Percentiles rank a stretch among this genome's conserved stretches.
phyloP scores from a whole-genome alignment of 495 filamentous ascomycete species.

The Xylaria castorea region DNA sequence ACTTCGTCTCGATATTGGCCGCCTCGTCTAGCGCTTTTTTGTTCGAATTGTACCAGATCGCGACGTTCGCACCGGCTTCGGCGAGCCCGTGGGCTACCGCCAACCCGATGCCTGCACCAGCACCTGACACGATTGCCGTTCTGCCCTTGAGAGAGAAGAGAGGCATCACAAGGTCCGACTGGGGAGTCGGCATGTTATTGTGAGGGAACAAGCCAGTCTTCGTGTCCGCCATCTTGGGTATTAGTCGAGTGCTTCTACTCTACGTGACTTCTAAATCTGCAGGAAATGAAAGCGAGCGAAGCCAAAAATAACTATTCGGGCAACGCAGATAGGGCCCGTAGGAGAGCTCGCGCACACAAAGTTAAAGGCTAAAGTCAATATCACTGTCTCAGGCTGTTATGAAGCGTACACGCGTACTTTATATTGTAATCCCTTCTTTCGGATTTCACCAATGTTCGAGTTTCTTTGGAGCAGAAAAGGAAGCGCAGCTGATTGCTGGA shows the following conservation, averaged over 20 bases:
- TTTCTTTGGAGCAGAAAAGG: background rate
- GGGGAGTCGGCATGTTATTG: slow-evolving; percentile 65
- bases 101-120: slow-evolving; percentile 81
- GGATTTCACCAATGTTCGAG: background rate
- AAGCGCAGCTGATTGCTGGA: background rate
- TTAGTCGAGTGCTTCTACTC: background rate
- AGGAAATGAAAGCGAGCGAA: background rate
- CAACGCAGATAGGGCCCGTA: background rate
- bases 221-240: slow-evolving; percentile 50
- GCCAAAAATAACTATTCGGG: background rate
- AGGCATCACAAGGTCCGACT: slow-evolving; percentile 68
- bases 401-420: background rate
- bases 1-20: slow-evolving; percentile 72
- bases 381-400: background rate
- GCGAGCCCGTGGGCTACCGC: slow-evolving; percentile 76
- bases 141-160: slow-evolving; percentile 85
- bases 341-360: background rate
- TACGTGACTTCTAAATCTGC: background rate
- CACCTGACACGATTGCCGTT: slow-evolving; percentile 84
- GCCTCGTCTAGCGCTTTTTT: slow-evolving; percentile 73
- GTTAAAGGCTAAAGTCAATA: background rate
- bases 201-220: slow-evolving; percentile 65
- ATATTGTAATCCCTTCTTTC: background rate
- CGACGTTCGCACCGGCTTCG: slow-evolving; percentile 87
- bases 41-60: slow-evolving; percentile 86